Base-by-base conservation (phyloP, 805 yeast genomes). In the Spathaspora hagerdaliae region DNA sequence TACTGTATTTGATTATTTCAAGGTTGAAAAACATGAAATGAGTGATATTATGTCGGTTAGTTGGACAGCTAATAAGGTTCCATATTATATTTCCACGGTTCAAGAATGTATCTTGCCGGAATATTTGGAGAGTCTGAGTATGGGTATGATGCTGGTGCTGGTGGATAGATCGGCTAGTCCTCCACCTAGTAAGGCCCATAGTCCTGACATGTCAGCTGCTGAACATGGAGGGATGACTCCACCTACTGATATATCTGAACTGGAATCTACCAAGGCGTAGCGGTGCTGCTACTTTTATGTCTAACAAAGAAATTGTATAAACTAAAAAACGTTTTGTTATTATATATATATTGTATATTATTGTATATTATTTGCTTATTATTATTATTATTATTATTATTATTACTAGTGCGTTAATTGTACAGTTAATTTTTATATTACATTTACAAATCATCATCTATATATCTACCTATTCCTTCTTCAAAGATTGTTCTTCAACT, bases 51-150 rank as follows among this genome's bases (percentile, higher is more conserved):
- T 82, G 45, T 79, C 90, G 37, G 97, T 91, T 7, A 85, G 95
- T 39, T 90, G 97, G 97, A 89, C 96, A 0, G 82, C 83, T 6
- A 88, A 86, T 40, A 89, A 89, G 44, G 87, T 87, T 1, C 81
- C 79, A 8, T 90, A 87, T 63, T 91, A 78, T 61, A 79, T 91
- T 7, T 79, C 94, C 12, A 83, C 89, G 8, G 87, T 87, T 5
- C 69, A 74, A 53, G 65, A 64, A 2, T 56, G 57, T 5, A 63
- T 77, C 4, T 53, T 63, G 37, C 59, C 63, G 3, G 73, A 71
- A 44, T 71, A 67, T 45, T 52, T 63, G 6, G 32, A 29, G 9
- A 11, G 12, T 11, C 12, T 29, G 32, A 6, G 32, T 29, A 29
- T 9, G 12, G 32, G 6, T 11, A 19, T 19, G 24, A 19, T 19